These are phyloP conservation scores for Penicillium egyptiacum DNA, from an alignment of 495 filamentous ascomycete genomes.

Conservation along the genomic window DNA sequence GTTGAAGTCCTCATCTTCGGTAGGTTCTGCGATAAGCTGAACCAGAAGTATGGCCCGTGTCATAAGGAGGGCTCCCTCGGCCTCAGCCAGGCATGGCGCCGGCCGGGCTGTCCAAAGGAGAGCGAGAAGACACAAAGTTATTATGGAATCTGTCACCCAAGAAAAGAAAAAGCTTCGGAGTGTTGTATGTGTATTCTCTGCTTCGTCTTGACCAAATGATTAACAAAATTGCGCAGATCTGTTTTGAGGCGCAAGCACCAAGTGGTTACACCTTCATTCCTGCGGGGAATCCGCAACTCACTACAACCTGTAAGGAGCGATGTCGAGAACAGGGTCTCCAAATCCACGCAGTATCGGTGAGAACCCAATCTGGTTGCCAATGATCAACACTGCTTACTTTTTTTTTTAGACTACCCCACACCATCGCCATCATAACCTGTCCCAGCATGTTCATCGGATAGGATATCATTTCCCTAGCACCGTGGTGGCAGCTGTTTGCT, in stretches of 20 bases:
- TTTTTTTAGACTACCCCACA: slow-evolving; percentile 45
- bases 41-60: slow-evolving; percentile 40
- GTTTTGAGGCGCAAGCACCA: slow-evolving; percentile 57
- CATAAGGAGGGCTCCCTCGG: slow-evolving; percentile 35
- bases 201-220: slow-evolving; percentile 12
- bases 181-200: slow-evolving; percentile 47
- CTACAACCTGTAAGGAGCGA: slow-evolving; percentile 73
- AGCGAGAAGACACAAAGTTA: slow-evolving; percentile 56
- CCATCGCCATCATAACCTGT: slow-evolving; percentile 50
- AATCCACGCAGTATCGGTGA: slow-evolving; percentile 79
- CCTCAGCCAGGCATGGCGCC: slow-evolving; percentile 34
- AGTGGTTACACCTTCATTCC: slow-evolving; percentile 82
- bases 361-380: slow-evolving; percentile 5
- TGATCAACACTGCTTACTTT: slow-evolving; percentile 16
- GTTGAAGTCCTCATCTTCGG: not conserved
- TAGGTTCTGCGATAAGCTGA: slow-evolving; percentile 18
- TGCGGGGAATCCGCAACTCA: slow-evolving; percentile 75
- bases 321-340: slow-evolving; percentile 66
- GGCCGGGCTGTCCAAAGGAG: slow-evolving; percentile 34
- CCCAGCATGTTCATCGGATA: slow-evolving; percentile 69
- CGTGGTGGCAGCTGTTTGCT: slow-evolving; percentile 56
- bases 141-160: slow-evolving; percentile 57
- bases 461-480: slow-evolving; percentile 73
- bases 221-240: slow-evolving; percentile 41
- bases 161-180: slow-evolving; percentile 61